phyloP scores from a whole-genome alignment of 1,139 yeast genomes.

The Candida sp. region DNA sequence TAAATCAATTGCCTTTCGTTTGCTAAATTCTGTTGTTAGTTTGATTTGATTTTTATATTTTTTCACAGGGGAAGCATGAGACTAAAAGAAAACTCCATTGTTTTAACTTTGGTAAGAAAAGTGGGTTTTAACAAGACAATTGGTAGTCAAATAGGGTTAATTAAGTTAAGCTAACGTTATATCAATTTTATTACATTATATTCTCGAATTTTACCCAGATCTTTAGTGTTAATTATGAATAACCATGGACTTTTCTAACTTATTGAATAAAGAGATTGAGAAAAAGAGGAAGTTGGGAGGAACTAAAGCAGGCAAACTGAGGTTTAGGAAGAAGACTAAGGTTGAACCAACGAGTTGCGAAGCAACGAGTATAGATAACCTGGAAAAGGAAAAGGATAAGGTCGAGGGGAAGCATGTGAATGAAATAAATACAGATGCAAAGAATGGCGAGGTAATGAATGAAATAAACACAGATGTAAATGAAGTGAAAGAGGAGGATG shows the following conservation, averaged over 20 bases:
- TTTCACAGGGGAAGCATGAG: background rate
- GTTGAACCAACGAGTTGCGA: no score
- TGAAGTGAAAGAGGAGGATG: background rate
- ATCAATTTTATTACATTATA: no score
- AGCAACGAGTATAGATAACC: no score
- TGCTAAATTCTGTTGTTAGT: background rate
- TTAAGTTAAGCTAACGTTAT: no score
- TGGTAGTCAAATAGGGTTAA: no score
- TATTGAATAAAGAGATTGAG: conserved; percentile 33
- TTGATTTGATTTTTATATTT: background rate
- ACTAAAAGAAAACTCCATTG: background rate
- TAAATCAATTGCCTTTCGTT: no score
- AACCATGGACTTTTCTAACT: conserved; percentile 28
- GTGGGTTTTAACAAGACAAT: no score
- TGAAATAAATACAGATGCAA: background rate
- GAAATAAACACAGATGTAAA: background rate
- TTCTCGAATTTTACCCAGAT: no score
- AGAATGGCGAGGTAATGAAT: background rate
- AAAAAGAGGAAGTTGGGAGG: conserved; percentile 18
- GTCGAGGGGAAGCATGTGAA: no score
- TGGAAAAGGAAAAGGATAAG: no score
- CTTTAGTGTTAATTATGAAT: background rate
- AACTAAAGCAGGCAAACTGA: conserved; percentile 3
- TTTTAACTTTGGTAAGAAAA: background rate
- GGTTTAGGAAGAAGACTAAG: background rate